Evolutionary conservation across 352 stramenopile species (phyloP), one percentile per base, ranked within the genome.

Genomic region (Thraustochytrium sp.): DNA sequence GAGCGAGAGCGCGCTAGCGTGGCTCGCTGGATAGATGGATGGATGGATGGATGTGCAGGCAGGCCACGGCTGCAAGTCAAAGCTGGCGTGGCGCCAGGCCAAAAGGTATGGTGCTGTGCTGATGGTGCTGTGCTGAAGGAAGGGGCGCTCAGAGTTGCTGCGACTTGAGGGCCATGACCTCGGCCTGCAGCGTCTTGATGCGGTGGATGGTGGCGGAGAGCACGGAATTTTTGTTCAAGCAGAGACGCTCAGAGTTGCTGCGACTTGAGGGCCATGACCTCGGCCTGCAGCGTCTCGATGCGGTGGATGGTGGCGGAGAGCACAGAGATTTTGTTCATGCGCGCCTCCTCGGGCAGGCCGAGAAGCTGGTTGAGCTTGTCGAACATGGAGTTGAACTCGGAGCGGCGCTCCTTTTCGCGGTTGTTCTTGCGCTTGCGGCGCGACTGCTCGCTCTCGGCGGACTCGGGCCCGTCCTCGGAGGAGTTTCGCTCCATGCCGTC

Each of bases 321-420:
- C 18, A 80, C 5, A 11, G 68, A 80, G 44, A 80, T 80, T 26
- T 80, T 80, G 53, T 80, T 51, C 42, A 80, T 44, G n/a, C 51
- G 63, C 18, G 38, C 48, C 23, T 80, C 44, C 4, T 44, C 29
- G 16, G 68, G 68, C 18, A 80, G 46, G 4, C 53, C 68, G 21
- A 80, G 68, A 13, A 51, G 31, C 53, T 64, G 68, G 53, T 61
- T 80, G 16, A 80, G 44, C 13, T 31, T 68, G 42, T 80, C 68
- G 29, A 80, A 80, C 68, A 80, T 80, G 8, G 44, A 16, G 68
- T 80, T 80, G 53, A 80, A 44, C 51, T 80, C 68, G 8, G 68
- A 80, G 5, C 68, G 16, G 13, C 68, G 46, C 51, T 80, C 31
- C 68, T 80, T 80, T n/a, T 80, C 68, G n/a, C 68, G 68, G 51